Percentiles rank a stretch among this genome's conserved stretches.
Conservation (phyloP, 2,329 filamentous ascomycete species). For the Botryosphaeria dothidea region DNA sequence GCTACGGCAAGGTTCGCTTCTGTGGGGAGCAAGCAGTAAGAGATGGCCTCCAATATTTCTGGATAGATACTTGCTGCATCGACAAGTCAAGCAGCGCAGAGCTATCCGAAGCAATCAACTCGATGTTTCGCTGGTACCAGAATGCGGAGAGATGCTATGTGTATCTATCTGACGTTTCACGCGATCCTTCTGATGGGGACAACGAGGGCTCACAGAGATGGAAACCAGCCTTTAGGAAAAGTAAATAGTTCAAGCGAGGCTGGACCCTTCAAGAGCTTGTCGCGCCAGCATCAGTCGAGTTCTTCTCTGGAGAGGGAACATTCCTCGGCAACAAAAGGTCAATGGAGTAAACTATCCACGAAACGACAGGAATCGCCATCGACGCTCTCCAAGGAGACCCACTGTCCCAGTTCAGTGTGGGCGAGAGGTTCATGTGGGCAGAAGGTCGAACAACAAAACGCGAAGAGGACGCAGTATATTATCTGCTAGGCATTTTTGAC, state of each 20-base stretch:
- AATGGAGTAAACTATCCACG: too few relatives aligned
- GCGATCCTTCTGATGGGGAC: neutral
- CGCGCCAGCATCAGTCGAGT: neutral
- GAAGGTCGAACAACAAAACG: too few relatives aligned
- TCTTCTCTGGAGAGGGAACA: too few relatives aligned
- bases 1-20: too few relatives aligned
- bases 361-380: too few relatives aligned
- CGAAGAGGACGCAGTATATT: too few relatives aligned
- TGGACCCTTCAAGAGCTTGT: constrained; percentile 21
- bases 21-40: neutral
- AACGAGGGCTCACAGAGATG: too few relatives aligned
- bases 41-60: constrained; percentile 24
- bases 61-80: constrained; percentile 28
- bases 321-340: too few relatives aligned
- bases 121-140: constrained; percentile 26
- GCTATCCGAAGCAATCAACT: constrained; percentile 24
- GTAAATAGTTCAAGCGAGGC: constrained; percentile 12
- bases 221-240: neutral
- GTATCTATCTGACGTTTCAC: constrained; percentile 20
- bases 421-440: too few relatives aligned
- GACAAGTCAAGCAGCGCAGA: constrained; percentile 24
- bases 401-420: too few relatives aligned
- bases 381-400: too few relatives aligned
- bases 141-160: constrained; percentile 21
- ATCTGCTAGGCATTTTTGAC: too few relatives aligned